Evolutionary conservation across 2,329 filamentous ascomycete species (phyloP).

Genomic region (Hypoxylon sp.): DNA sequence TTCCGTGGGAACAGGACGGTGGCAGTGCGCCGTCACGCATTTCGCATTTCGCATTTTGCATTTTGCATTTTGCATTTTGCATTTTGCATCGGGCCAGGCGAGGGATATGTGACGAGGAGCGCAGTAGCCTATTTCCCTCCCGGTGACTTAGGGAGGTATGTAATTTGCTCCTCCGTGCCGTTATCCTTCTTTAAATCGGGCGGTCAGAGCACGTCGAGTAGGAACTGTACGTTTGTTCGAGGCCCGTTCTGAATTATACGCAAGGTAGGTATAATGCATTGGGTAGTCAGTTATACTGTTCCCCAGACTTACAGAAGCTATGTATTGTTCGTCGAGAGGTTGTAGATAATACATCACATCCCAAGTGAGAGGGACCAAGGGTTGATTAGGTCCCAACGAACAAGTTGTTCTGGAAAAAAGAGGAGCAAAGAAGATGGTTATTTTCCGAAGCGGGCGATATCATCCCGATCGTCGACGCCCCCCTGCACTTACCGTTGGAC

Average conservation of each 20-base stretch:
- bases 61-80: no score
- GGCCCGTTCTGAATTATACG: constrained; percentile 14
- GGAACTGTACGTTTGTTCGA: constrained; percentile 14
- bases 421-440: constrained; percentile 27
- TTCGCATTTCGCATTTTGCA: no score
- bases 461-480: constrained; percentile 14
- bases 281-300: no score
- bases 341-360: no score
- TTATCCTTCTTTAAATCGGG: constrained; percentile 11
- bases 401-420: constrained; percentile 30
- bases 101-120: constrained; percentile 28
- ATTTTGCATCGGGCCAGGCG: constrained; percentile 24
- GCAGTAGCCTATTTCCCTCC: constrained; percentile 30
- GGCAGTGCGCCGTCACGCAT: constrained; percentile 35
- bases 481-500: constrained; percentile 26
- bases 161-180: constrained; percentile 13
- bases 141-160: no score
- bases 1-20: constrained; percentile 28
- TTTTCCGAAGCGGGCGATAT: constrained; percentile 31
- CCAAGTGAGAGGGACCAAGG: no score
- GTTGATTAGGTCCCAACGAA: constrained; percentile 33
- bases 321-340: constrained; percentile 4
- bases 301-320: neutral
- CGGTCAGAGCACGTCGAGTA: no score
- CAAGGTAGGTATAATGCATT: constrained; percentile 10